Conservation (phyloP, 192 early-diverging fungal genomes). For the Backusella tuberculispora region DNA sequence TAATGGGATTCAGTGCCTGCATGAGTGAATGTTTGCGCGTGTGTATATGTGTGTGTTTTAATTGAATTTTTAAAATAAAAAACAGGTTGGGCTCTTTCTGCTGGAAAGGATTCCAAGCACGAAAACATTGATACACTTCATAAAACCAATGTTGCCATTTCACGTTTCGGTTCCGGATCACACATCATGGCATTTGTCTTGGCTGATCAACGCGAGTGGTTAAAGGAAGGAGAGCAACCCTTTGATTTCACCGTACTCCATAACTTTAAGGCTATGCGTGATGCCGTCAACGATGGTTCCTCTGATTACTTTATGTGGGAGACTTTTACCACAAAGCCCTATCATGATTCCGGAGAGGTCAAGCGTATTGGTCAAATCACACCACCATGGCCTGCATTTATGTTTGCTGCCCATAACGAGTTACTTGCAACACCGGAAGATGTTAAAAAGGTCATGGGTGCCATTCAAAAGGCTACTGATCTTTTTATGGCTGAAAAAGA, state of each 20-base stretch:
- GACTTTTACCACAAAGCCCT: slow-evolving; percentile 86
- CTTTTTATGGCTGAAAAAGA: slow-evolving; percentile 51
- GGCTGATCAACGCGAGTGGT: slow-evolving; percentile 69
- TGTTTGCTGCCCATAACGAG: slow-evolving; percentile 68
- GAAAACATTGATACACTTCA: slow-evolving; percentile 42
- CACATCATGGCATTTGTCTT: slow-evolving; percentile 74
- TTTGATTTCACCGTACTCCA: slow-evolving; percentile 76
- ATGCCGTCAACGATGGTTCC: slow-evolving; percentile 63
- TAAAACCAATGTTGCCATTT: slow-evolving; percentile 57
- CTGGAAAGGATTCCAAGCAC: slow-evolving; percentile 53
- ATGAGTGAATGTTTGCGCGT: no score
- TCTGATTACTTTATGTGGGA: slow-evolving; percentile 92
- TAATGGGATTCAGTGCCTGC: slow-evolving; percentile 12
- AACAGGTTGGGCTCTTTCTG: slow-evolving; percentile 69
- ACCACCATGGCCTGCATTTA: slow-evolving; percentile 92
- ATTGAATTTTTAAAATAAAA: slow-evolving; percentile 27
- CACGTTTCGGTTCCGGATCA: slow-evolving; percentile 78
- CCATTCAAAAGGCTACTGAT: slow-evolving; percentile 47
- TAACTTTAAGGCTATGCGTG: slow-evolving; percentile 71
- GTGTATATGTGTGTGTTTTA: no score
- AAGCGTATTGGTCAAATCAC: slow-evolving; percentile 74
- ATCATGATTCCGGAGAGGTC: slow-evolving; percentile 72
- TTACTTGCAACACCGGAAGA: slow-evolving; percentile 38
- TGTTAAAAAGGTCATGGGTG: slow-evolving; percentile 36
- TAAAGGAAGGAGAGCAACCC: slow-evolving; percentile 38